Evolutionary conservation across 768 basidiomycete species (phyloP).

Genomic region (Trametes sanguinea): DNA sequence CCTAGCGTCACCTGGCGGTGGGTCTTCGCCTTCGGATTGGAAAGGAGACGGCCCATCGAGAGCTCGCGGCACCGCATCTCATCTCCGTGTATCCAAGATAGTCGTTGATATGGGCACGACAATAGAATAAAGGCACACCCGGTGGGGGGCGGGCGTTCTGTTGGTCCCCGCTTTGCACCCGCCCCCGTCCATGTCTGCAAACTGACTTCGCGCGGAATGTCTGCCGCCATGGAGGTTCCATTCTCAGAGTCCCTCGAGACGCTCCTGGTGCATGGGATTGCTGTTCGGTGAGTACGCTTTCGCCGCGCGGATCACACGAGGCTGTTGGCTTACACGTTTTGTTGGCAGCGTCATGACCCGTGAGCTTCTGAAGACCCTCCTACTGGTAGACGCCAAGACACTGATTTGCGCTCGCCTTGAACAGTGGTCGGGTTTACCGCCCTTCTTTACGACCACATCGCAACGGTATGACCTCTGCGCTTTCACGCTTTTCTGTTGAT

Average conservation of each 20-base stretch:
- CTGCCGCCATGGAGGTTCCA: conserved; percentile 21
- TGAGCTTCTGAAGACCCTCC: conserved; percentile 7
- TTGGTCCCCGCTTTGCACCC: neutral
- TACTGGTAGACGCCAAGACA: neutral
- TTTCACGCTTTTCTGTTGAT: neutral
- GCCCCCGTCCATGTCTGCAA: conserved; percentile 12
- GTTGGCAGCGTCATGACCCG: conserved; percentile 29
- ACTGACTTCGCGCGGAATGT: conserved; percentile 23
- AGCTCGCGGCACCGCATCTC: conserved; percentile 12
- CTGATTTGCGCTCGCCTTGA: neutral
- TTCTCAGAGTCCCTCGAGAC: conserved; percentile 23
- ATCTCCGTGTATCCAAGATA: conserved; percentile 4
- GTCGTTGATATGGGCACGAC: neutral
- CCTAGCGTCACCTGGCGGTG: conserved; percentile 14
- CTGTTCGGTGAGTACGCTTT: conserved; percentile 29
- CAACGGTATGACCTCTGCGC: conserved; percentile 25
- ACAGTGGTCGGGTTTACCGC: conserved; percentile 30
- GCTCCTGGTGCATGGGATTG: conserved; percentile 24
- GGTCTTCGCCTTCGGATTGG: conserved; percentile 11
- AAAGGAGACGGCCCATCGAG: conserved; percentile 5
- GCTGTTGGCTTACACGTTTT: conserved; percentile 19
- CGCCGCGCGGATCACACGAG: conserved; percentile 8
- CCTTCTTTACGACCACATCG: conserved; percentile 32
- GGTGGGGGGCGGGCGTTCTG: neutral
- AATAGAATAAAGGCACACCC: conserved; percentile 9